Evolutionary conservation across 352 stramenopile genomes (phyloP).

Genomic region (Phytophthora pluvialis): DNA sequence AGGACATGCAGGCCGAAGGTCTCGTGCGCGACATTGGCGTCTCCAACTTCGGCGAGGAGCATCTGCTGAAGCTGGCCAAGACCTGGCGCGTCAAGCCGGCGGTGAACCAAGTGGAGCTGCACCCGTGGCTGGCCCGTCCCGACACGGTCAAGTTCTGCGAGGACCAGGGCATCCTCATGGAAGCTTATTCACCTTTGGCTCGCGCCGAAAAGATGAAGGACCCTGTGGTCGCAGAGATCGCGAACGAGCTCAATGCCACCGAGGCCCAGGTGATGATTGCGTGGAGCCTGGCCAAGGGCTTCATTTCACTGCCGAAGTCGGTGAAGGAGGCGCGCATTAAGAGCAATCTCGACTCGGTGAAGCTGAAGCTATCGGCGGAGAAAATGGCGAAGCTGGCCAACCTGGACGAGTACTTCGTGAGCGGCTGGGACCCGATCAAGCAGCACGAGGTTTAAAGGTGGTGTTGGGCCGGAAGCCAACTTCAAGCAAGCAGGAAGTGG

Average conservation of each 20-base stretch:
- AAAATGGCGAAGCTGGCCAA: slow-evolving; percentile 4
- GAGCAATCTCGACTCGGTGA: slow-evolving; percentile 1
- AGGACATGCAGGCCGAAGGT: slow-evolving; percentile 56
- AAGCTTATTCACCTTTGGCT: slow-evolving; percentile 9
- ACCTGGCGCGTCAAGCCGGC: slow-evolving; percentile 12
- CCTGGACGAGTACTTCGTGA: slow-evolving; percentile 8
- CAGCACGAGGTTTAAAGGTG: slow-evolving; percentile 9
- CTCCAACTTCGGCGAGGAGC: slow-evolving; percentile 83
- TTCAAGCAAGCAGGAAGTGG: neutral
- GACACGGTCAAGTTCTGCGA: slow-evolving; percentile 11
- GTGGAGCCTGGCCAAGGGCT: slow-evolving; percentile 14
- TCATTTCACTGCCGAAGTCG: slow-evolving; percentile 14
- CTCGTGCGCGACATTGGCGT: slow-evolving; percentile 87
- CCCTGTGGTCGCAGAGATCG: slow-evolving; percentile 6
- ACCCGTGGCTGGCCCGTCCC: slow-evolving; percentile 2
- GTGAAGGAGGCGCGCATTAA: slow-evolving; percentile 7
- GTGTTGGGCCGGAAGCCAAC: neutral
- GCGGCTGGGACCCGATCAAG: slow-evolving; percentile 11
- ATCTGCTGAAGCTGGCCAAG: slow-evolving; percentile 5
- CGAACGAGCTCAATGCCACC: slow-evolving; percentile 3
- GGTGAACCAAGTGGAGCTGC: slow-evolving; percentile 17
- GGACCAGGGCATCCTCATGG: slow-evolving; percentile 8
- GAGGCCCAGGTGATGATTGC: slow-evolving; percentile 18
- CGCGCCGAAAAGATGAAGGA: slow-evolving; percentile 8
- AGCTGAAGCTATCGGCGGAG: slow-evolving; percentile 7